phyloP scores from a whole-genome alignment of 371 early-diverging fungal species.

The Saksenaea oblongispora region DNA sequence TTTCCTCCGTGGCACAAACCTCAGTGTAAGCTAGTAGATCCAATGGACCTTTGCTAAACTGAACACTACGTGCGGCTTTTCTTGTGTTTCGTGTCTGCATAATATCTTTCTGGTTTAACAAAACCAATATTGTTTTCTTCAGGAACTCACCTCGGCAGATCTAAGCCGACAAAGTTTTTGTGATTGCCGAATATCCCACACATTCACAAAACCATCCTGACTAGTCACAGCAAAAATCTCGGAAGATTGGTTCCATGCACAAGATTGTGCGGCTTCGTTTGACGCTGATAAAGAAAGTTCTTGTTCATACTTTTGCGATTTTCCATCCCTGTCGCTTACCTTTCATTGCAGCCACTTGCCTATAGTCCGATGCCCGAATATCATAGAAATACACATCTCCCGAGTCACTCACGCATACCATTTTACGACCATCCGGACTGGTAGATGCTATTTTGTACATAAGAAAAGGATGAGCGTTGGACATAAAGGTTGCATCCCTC shows the following conservation, averaged over 20 bases:
- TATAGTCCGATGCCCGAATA: slow-evolving; percentile 61
- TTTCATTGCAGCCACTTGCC: slow-evolving; percentile 54
- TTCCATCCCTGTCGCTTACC: slow-evolving; percentile 19
- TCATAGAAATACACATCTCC: slow-evolving; percentile 79
- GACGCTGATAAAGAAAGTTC: slow-evolving; percentile 22
- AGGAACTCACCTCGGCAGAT: slow-evolving; percentile 14
- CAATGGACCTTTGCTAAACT: slow-evolving; percentile 29
- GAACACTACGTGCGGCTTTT: slow-evolving; percentile 21
- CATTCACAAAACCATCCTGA: slow-evolving; percentile 74
- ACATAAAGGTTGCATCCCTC: too few species aligned
- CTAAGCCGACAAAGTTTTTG: slow-evolving; percentile 49
- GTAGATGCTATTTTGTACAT: slow-evolving; percentile 67
- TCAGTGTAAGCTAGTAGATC: slow-evolving; percentile 27
- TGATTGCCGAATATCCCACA: slow-evolving; percentile 62
- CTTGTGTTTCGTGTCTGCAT: slow-evolving; percentile 17
- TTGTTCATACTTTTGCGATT: not conserved
- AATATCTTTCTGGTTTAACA: not conserved
- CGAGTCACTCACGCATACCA: slow-evolving; percentile 85
- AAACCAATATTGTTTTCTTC: not conserved
- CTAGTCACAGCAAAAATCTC: slow-evolving; percentile 77
- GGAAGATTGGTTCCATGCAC: slow-evolving; percentile 77
- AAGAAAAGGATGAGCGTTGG: too few species aligned
- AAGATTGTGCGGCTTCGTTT: slow-evolving; percentile 38
- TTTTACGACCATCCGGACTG: slow-evolving; percentile 76
- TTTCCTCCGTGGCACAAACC: not conserved